Percentiles rank a stretch among this genome's conserved stretches.
Conservation (phyloP, 2,329 filamentous ascomycete genomes). For the Scortechinia acanthostroma region DNA sequence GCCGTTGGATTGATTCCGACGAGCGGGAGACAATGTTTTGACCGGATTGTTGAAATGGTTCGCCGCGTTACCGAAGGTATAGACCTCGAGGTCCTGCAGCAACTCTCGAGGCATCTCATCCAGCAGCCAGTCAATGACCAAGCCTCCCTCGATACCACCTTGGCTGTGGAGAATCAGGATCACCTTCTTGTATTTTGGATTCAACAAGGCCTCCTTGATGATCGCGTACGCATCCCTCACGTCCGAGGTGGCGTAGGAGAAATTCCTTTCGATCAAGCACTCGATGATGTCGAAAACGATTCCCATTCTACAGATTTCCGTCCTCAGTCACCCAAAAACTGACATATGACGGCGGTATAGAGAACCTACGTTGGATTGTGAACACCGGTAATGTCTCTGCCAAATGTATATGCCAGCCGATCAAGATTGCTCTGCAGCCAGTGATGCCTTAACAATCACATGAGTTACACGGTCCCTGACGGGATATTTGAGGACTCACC, state of each 20-base stretch:
- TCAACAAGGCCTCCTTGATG: conserved; percentile 56
- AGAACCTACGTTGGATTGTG: not conserved
- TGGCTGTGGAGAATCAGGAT: conserved; percentile 73
- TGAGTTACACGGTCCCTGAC: too few species aligned
- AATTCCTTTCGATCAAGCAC: conserved; percentile 70
- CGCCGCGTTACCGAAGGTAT: conserved; percentile 72
- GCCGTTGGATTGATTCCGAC: conserved; percentile 25
- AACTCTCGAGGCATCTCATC: conserved; percentile 63
- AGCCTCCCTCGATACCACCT: conserved; percentile 66
- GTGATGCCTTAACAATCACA: conserved; percentile 36
- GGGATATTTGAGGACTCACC: too few species aligned
- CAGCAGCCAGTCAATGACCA: conserved; percentile 72
- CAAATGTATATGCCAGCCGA: conserved; percentile 52
- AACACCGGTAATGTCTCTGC: not conserved
- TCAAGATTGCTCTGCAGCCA: conserved; percentile 69
- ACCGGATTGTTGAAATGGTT: conserved; percentile 77
- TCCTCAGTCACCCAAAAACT: too few species aligned
- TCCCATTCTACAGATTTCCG: too few species aligned
- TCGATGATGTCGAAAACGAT: conserved; percentile 72
- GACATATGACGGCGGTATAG: not conserved
- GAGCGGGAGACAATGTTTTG: conserved; percentile 31
- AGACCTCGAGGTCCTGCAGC: conserved; percentile 65
- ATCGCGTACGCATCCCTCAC: conserved; percentile 53
- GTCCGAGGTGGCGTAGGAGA: conserved; percentile 65
- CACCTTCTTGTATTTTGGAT: conserved; percentile 57